A percentile compares a stretch with the other conserved stretches of the same genome.
phyloP scores from a whole-genome alignment of 2,329 filamentous ascomycete species.

The Microdochium trichocladiopsis region DNA sequence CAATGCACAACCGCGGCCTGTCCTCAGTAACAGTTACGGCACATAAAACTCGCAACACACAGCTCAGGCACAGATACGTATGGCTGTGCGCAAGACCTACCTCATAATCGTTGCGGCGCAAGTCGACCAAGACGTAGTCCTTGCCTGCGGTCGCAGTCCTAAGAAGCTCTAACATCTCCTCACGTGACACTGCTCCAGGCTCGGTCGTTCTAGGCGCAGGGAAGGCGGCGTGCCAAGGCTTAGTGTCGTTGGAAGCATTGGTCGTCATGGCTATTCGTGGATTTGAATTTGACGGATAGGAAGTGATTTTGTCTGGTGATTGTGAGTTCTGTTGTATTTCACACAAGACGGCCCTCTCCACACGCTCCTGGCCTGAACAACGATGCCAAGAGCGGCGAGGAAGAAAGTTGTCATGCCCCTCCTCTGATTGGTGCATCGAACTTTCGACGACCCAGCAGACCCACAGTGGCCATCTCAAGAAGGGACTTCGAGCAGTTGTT shows the following conservation, averaged over 20 bases:
- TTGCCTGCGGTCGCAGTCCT: conserved; percentile 6
- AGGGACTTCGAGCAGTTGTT: no score
- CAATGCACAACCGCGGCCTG: neutral
- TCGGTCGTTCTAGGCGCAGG: conserved; percentile 23
- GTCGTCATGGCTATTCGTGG: neutral
- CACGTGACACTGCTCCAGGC: conserved; percentile 16
- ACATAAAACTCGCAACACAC: no score
- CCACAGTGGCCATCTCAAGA: no score
- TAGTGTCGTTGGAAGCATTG: neutral
- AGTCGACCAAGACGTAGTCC: conserved; percentile 28
- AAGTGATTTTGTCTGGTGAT: no score
- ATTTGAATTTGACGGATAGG: no score
- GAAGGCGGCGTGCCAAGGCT: conserved; percentile 31
- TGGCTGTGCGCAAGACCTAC: conserved; percentile 11
- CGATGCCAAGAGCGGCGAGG: no score
- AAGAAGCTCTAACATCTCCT: conserved; percentile 28
- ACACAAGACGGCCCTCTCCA: no score
- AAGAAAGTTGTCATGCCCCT: conserved; percentile 11
- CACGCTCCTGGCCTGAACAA: neutral
- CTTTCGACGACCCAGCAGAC: neutral
- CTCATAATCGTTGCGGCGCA: conserved; percentile 33
- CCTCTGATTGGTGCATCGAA: conserved; percentile 12
- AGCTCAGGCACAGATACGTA: no score
- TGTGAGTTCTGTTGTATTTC: conserved; percentile 11
- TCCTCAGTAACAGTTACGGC: conserved; percentile 1